Base-by-base conservation (phyloP, 2,329 filamentous ascomycete genomes). In the Claviceps arundinis region DNA sequence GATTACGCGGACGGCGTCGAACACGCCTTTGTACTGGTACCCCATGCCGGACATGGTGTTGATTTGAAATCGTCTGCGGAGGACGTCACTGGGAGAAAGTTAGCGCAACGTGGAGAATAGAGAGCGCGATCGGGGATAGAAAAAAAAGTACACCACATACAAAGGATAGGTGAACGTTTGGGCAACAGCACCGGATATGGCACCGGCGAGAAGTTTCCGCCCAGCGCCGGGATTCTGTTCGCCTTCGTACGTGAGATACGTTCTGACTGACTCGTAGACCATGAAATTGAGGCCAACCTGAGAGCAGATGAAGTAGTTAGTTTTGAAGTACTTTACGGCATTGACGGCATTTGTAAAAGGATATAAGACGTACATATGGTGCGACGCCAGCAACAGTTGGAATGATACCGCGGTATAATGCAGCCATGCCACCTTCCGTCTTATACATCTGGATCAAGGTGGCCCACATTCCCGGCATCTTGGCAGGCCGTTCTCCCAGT, bases 31-130 rank as follows among this genome's bases (percentile, higher is more conserved):
- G 73, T 98, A 98, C 65, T 91, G 82, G 70, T 96, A 97, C 49
- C 93, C 93, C 83, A 98, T 91, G 50, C 93, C 93, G 47, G 87
- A 89, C 93, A 98, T 98, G 51, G 93, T 96, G 70, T 98, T 98
- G 72, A 98, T 93, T 65, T 98, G 93, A 67, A 98, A 98, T 49
- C 93, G 81, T 55, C 93, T 83, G 37, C 93, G 87, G 51, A 98
- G 76, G 2, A 98, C 91, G 65, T 95, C 90, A 65, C 88, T 93
- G 8, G 13, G 47, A 5, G 17, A 17, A 9, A 9, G 14, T 50
- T 34, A 64, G 55, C 64, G 9, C 30, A 34, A 61, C 56, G n/a
- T 34, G 4, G 14, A 5, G 16, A 9, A n/a, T 37, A 9, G 3
- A 9, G 16, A 40, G 9, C 19, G 37, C 22, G n/a, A 34, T 37